phyloP scores from a whole-genome alignment of 2,329 filamentous ascomycete species.

The Epichloe uncinata region DNA sequence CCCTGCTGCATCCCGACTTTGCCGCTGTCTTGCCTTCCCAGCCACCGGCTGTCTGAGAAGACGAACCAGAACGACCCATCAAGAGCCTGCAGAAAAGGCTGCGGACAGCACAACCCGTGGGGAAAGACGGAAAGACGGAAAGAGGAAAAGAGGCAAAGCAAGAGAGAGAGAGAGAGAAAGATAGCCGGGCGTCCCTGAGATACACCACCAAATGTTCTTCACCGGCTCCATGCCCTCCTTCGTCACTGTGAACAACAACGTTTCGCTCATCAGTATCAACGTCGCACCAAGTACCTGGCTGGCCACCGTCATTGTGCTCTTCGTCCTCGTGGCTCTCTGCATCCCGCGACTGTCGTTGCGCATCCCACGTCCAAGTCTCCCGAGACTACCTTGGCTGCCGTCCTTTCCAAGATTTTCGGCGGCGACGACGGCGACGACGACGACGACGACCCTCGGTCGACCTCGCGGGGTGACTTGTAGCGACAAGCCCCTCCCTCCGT shows the following conservation, averaged over 20 bases:
- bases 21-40: neutral
- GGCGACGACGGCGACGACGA: too few species aligned
- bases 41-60: neutral
- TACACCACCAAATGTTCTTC: slow-evolving; percentile 3
- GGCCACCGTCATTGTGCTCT: slow-evolving; percentile 33
- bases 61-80: too few species aligned
- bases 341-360: slow-evolving; percentile 22
- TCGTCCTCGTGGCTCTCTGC: slow-evolving; percentile 39
- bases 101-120: neutral
- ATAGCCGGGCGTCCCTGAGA: neutral
- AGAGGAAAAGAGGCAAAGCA: neutral
- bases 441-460: slow-evolving; percentile 3
- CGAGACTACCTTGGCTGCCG: slow-evolving; percentile 12
- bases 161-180: neutral
- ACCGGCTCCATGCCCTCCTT: slow-evolving; percentile 40
- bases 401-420: slow-evolving; percentile 1
- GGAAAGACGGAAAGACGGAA: too few species aligned
- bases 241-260: slow-evolving; percentile 47
- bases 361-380: slow-evolving; percentile 23
- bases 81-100: too few species aligned
- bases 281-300: slow-evolving; percentile 46
- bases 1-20: neutral
- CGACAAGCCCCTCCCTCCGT: slow-evolving; percentile 17
- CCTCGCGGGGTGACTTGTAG: slow-evolving; percentile 6
- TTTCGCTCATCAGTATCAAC: slow-evolving; percentile 45